Conservation (phyloP, 2,329 filamentous ascomycete species). For the Pseudogymnoascus sp. region DNA sequence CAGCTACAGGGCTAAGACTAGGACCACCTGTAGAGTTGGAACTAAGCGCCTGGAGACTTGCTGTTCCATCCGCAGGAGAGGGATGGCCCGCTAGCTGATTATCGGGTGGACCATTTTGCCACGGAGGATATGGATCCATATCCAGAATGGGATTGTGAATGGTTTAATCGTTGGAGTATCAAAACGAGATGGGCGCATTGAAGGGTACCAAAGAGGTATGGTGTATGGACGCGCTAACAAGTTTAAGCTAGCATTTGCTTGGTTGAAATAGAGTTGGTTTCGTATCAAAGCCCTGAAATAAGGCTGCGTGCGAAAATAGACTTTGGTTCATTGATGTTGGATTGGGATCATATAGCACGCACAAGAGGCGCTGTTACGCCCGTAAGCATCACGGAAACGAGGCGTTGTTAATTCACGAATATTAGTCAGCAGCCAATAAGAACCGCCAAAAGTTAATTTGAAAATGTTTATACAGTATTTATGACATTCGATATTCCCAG, state of each 20-base stretch:
- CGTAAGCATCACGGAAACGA: background rate
- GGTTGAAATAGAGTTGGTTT: background rate
- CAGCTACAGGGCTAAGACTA: background rate
- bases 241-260: background rate
- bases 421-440: conserved; percentile 1
- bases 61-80: background rate
- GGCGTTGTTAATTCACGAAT: background rate
- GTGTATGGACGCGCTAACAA: background rate
- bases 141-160: background rate
- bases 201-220: background rate
- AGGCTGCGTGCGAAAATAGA: background rate
- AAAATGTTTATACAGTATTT: conserved; percentile 1
- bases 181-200: background rate
- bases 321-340: background rate
- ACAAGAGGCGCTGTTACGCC: background rate
- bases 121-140: background rate
- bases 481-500: background rate
- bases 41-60: background rate
- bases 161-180: background rate
- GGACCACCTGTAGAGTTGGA: background rate
- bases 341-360: background rate
- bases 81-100: background rate
- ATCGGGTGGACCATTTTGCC: background rate
- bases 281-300: background rate
- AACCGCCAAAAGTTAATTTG: background rate